A percentile compares a stretch with the other conserved stretches of the same genome.
These are phyloP conservation scores for Cryptococcus sp. DNA, from an alignment of 1,284 basidiomycete species.

Conservation along the genomic window DNA sequence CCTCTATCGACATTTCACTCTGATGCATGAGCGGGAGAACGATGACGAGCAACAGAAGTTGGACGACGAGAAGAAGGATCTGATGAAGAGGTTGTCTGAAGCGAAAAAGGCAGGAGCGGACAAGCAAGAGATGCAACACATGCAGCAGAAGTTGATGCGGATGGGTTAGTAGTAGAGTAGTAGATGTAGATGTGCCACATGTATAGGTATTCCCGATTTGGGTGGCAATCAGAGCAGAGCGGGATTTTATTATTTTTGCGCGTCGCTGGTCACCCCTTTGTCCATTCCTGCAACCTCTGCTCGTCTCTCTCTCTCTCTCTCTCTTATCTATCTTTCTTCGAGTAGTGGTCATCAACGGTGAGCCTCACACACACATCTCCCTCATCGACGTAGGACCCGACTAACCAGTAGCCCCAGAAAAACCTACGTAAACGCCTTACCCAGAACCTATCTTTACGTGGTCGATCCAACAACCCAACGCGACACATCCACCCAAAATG, in stretches of 20 bases:
- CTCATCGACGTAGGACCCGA: too few species aligned
- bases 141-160: constrained; percentile 12
- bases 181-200: background rate
- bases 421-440: constrained; percentile 38
- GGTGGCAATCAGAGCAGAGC: too few species aligned
- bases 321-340: background rate
- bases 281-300: background rate
- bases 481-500: constrained; percentile 18
- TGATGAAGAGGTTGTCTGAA: constrained; percentile 21
- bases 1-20: constrained; percentile 32
- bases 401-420: constrained; percentile 18
- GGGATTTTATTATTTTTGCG: too few species aligned
- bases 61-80: constrained; percentile 30
- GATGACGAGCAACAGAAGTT: constrained; percentile 15
- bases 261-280: background rate
- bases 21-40: constrained; percentile 14
- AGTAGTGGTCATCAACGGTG: constrained; percentile 1
- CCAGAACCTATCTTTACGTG: constrained; percentile 27
- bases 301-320: background rate
- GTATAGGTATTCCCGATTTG: background rate
- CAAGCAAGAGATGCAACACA: constrained; percentile 6
- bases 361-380: background rate
- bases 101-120: constrained; percentile 25
- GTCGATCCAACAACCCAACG: constrained; percentile 28
- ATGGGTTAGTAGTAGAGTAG: background rate